Percentiles rank a stretch among this genome's conserved stretches.
Evolutionary conservation across 2,329 filamentous ascomycete species (phyloP).

Genomic region (Monosporascus ibericus): DNA sequence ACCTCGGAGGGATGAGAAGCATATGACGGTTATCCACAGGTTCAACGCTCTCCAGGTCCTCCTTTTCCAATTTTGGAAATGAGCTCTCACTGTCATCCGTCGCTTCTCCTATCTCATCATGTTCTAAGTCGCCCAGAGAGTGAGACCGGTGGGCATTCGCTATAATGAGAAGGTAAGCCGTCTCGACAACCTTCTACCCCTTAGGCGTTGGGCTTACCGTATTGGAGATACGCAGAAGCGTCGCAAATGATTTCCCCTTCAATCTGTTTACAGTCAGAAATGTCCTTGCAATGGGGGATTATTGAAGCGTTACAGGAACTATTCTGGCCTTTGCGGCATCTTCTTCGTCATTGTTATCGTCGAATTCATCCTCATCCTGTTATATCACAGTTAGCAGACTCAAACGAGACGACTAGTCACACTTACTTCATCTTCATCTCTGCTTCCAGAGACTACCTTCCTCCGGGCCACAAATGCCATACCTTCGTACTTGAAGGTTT

Average conservation of each 20-base stretch:
- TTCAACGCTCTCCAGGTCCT: background rate
- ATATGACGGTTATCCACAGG: background rate
- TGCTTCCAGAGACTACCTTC: background rate
- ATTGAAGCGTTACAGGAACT: background rate
- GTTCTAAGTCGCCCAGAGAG: background rate
- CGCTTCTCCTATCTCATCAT: background rate
- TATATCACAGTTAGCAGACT: too few species aligned
- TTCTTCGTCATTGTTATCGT: background rate
- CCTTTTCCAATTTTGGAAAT: background rate
- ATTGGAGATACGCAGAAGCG: conserved; percentile 2
- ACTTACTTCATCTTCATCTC: background rate
- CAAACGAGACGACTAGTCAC: too few species aligned
- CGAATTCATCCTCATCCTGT: background rate
- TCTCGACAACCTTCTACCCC: background rate
- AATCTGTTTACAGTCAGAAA: conserved; percentile 1
- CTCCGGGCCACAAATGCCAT: background rate
- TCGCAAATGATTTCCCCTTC: conserved; percentile 7
- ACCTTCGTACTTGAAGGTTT: background rate
- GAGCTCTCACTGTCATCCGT: background rate
- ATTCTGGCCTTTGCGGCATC: background rate
- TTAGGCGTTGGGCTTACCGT: background rate
- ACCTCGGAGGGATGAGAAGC: conserved; percentile 2
- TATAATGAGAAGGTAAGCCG: background rate
- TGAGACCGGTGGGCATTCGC: background rate
- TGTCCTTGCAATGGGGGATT: background rate